Evolutionary conservation across 73 alveolate genomes (phyloP).

Genomic region (Halteria grandinella): DNA sequence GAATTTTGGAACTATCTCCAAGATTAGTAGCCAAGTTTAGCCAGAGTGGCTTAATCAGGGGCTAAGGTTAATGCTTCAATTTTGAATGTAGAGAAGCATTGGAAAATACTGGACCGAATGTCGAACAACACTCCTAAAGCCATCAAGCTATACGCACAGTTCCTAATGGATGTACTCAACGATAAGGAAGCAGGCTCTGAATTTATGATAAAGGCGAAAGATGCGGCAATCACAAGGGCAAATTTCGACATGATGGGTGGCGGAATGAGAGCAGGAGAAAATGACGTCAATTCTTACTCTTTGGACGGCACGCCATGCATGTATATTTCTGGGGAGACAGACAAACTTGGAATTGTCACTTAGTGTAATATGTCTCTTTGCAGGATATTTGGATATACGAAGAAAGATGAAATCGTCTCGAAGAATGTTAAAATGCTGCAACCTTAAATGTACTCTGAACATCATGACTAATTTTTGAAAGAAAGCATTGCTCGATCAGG

Average conservation of each 20-base stretch:
- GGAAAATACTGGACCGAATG: conserved; percentile 81
- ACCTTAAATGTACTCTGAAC: conserved; percentile 42
- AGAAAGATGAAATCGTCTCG: conserved; percentile 45
- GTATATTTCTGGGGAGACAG: conserved; percentile 56
- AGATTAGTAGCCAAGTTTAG: conserved; percentile 86
- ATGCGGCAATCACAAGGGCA: conserved; percentile 53
- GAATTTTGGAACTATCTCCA: conserved; percentile 90
- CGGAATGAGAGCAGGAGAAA: conserved; percentile 39
- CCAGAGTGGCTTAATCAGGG: conserved; percentile 83
- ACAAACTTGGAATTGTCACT: conserved; percentile 40
- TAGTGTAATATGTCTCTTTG: conserved; percentile 56
- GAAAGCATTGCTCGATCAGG: conserved; percentile 10
- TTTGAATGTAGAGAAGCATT: conserved; percentile 77
- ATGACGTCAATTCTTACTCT: conserved; percentile 56
- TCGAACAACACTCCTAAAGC: conserved; percentile 80
- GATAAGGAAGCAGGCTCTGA: conserved; percentile 88
- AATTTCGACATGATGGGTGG: conserved; percentile 46
- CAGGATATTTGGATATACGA: conserved; percentile 51
- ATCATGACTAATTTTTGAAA: conserved; percentile 28
- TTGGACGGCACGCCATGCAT: conserved; percentile 62
- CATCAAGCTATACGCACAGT: conserved; percentile 82
- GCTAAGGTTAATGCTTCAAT: conserved; percentile 83
- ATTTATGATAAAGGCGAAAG: conserved; percentile 73
- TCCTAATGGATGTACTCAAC: conserved; percentile 82
- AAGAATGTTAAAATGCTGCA: conserved; percentile 52